Conservation (phyloP, 2,329 filamentous ascomycete species). For the Thielaviopsis euricoi region DNA sequence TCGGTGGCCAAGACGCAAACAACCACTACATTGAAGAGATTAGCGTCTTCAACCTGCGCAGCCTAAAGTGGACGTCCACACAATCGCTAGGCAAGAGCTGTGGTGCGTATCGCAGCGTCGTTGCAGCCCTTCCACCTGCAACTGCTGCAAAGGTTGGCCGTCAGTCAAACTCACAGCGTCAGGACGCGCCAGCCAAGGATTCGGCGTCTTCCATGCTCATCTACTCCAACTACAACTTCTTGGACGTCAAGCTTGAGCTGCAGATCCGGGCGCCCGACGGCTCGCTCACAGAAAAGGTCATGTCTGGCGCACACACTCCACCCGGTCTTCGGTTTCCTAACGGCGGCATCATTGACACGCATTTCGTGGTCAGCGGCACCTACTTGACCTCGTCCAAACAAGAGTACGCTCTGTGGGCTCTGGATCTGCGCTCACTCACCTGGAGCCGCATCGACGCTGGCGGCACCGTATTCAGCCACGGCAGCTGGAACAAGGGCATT, state of each 20-base stretch:
- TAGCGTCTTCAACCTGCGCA: slow-evolving; percentile 91
- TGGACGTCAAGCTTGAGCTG: slow-evolving; percentile 90
- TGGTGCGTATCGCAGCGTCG: slow-evolving; percentile 89
- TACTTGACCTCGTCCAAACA: slow-evolving; percentile 96
- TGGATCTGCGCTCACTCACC: slow-evolving; percentile 72
- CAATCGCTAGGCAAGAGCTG: slow-evolving; percentile 79
- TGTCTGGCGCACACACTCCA: slow-evolving; percentile 74
- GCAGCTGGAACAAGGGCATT: slow-evolving; percentile 93
- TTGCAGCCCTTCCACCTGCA: slow-evolving; percentile 59
- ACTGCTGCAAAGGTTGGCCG: slow-evolving; percentile 51
- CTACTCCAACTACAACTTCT: slow-evolving; percentile 97
- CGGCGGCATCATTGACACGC: slow-evolving; percentile 83
- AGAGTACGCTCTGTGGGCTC: slow-evolving; percentile 91
- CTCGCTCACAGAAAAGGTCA: slow-evolving; percentile 67
- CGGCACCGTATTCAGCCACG: slow-evolving; percentile 84
- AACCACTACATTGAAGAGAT: slow-evolving; percentile 99
- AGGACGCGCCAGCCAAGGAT: slow-evolving; percentile 26
- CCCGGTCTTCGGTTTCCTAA: slow-evolving; percentile 91
- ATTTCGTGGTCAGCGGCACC: slow-evolving; percentile 94
- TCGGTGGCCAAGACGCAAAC: slow-evolving; percentile 89
- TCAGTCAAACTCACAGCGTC: slow-evolving; percentile 23
- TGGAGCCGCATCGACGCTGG: slow-evolving; percentile 96
- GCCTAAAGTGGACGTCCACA: slow-evolving; percentile 87
- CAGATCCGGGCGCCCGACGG: slow-evolving; percentile 79
- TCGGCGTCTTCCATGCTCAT: slow-evolving; percentile 69